phyloP scores from a whole-genome alignment of 768 basidiomycete genomes.

The Suillus lakei region DNA sequence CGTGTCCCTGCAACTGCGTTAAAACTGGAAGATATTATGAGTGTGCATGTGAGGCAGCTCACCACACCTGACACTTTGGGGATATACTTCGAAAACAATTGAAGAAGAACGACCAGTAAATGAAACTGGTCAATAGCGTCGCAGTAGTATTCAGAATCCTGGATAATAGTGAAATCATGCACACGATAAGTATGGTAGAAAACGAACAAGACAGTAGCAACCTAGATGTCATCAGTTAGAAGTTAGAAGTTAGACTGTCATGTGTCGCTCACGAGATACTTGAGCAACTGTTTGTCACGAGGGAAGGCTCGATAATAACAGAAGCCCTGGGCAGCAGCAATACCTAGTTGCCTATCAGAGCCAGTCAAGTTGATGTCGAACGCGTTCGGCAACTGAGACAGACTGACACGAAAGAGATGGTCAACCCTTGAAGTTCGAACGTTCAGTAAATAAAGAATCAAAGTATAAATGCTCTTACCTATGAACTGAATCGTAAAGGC shows the following conservation, averaged over 20 bases:
- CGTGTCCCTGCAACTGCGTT: not conserved
- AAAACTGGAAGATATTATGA: not conserved
- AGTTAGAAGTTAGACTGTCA: not conserved
- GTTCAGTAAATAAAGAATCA: not conserved
- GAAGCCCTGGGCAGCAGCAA: not conserved
- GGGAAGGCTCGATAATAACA: constrained; percentile 6
- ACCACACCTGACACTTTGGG: not conserved
- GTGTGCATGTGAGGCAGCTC: not conserved
- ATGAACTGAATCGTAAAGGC: not conserved
- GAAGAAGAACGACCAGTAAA: not conserved
- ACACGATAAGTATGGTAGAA: not conserved
- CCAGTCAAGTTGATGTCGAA: not conserved
- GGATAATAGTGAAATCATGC: not conserved
- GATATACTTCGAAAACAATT: not conserved
- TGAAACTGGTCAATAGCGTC: not conserved
- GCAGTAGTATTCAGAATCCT: not conserved
- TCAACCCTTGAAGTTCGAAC: not conserved
- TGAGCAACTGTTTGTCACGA: constrained; percentile 3
- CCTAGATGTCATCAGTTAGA: not conserved
- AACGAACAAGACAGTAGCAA: not conserved
- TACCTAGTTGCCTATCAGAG: constrained; percentile 7
- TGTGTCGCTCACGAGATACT: constrained; percentile 6
- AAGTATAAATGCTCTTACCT: not conserved
- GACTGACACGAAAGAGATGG: not conserved
- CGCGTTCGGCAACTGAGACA: not conserved